Conservation (phyloP, 106 monocot genomes). For the Platanthera guangdongensis region DNA sequence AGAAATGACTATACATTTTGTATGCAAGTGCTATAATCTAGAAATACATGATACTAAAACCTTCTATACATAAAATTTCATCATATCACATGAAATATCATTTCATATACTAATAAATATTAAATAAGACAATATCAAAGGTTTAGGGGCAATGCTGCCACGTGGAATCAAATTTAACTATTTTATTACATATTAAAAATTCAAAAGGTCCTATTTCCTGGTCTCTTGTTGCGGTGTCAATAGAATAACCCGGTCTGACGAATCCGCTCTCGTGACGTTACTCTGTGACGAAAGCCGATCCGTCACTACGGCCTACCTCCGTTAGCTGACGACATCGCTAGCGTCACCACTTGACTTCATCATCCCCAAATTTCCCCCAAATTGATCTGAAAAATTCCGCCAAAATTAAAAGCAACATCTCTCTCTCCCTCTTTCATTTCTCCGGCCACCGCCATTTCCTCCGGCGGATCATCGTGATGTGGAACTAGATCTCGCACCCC, state of each 20-base stretch:
- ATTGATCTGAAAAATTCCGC: neutral
- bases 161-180: too few species aligned
- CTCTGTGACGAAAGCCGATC: neutral
- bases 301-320: neutral
- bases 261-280: neutral
- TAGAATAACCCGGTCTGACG: neutral
- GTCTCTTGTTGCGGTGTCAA: neutral
- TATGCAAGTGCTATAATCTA: too few species aligned
- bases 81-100: too few species aligned
- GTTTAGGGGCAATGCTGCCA: too few species aligned
- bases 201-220: neutral
- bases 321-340: neutral
- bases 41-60: too few species aligned
- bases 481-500: neutral
- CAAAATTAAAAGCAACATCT: neutral
- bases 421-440: neutral
- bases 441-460: neutral
- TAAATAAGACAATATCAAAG: too few species aligned
- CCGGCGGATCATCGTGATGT: neutral
- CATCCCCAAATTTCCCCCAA: neutral
- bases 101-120: too few species aligned
- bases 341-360: constrained; percentile 1
- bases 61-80: too few species aligned
- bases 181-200: too few species aligned
- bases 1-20: too few species aligned